Percentiles rank a stretch among this genome's conserved stretches.
Evolutionary conservation across 179 eudicot genomes (phyloP).

Genomic region (Corrigiola litoralis): DNA sequence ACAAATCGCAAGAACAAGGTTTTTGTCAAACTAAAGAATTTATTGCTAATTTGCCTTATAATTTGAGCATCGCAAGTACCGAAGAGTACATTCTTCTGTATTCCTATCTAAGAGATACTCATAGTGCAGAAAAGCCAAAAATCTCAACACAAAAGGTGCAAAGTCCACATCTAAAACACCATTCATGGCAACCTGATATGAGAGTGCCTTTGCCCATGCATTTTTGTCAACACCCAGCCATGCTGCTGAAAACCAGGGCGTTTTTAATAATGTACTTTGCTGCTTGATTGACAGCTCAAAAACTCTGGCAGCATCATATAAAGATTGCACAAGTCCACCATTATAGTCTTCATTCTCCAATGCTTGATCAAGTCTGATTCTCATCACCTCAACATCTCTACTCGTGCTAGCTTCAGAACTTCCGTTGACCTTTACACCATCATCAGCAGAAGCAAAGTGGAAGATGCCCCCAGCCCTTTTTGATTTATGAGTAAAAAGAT

Average conservation of each 20-base stretch:
- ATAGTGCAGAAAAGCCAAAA: background rate
- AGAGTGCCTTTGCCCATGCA: conserved; percentile 81
- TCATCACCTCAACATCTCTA: conserved; percentile 54
- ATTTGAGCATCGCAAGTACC: background rate
- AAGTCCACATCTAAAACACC: conserved; percentile 3
- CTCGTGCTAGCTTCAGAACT: conserved; percentile 53
- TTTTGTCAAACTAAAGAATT: no score
- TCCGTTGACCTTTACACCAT: conserved; percentile 72
- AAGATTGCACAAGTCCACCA: conserved; percentile 74
- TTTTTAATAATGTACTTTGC: conserved; percentile 42
- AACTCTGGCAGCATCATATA: conserved; percentile 87
- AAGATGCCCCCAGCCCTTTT: conserved; percentile 31
- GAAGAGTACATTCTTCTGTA: background rate
- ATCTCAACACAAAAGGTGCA: background rate
- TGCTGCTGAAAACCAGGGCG: conserved; percentile 80
- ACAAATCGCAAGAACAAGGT: no score
- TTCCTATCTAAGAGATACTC: background rate
- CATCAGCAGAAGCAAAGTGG: conserved; percentile 69
- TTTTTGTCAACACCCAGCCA: conserved; percentile 87
- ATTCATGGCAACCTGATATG: conserved; percentile 66
- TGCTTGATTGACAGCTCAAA: conserved; percentile 80
- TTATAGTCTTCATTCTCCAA: conserved; percentile 59
- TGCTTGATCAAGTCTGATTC: conserved; percentile 65
- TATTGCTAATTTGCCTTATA: no score
- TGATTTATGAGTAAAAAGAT: conserved; percentile 27